Conservation (phyloP, 305 asterid species). For the Solanum hybrid region DNA sequence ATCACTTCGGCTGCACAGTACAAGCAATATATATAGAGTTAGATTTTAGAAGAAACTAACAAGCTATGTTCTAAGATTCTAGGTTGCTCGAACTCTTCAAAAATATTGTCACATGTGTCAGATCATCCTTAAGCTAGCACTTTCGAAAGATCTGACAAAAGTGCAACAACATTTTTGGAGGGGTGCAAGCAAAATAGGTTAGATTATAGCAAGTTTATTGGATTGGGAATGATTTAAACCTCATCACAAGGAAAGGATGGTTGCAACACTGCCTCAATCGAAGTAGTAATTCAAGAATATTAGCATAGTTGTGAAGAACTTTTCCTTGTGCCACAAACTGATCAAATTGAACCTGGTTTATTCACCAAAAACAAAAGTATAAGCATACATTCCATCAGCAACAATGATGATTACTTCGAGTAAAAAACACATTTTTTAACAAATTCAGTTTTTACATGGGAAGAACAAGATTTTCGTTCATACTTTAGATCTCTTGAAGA, state of each 20-base stretch:
- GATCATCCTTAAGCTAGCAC: neutral
- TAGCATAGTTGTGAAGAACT: conserved; percentile 78
- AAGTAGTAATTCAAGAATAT: conserved; percentile 72
- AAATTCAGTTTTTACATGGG: neutral
- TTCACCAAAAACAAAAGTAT: conserved; percentile 7
- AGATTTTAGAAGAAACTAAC: neutral
- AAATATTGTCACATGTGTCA: neutral
- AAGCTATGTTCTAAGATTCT: neutral
- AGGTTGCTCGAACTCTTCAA: neutral
- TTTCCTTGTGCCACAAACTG: conserved; percentile 85
- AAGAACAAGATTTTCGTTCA: conserved; percentile 4
- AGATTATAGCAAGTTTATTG: neutral
- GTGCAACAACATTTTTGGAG: neutral
- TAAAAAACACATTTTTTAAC: neutral
- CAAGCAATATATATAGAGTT: neutral
- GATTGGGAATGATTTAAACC: conserved; percentile 23
- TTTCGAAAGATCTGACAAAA: neutral
- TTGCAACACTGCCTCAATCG: conserved; percentile 84
- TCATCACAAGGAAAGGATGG: conserved; percentile 84
- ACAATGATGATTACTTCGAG: neutral
- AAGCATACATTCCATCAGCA: neutral
- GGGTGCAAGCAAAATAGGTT: neutral
- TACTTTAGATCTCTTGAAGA: conserved; percentile 75
- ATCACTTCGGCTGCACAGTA: conserved; percentile 48
- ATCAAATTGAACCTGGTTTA: conserved; percentile 59